Conservation (phyloP, 1,284 basidiomycete genomes). For the Fistulina hepatica region DNA sequence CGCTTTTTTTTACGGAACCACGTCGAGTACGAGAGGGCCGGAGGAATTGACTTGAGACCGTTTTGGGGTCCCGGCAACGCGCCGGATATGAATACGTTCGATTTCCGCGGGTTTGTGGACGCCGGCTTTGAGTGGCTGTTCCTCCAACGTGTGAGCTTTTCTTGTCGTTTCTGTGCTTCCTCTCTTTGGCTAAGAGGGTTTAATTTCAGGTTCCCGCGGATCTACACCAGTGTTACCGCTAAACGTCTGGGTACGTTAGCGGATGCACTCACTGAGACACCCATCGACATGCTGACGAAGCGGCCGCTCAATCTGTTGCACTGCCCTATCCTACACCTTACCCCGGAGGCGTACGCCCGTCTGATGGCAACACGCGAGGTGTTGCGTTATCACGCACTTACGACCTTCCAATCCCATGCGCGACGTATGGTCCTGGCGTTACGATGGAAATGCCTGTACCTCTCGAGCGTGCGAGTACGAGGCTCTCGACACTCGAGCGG, state of each 20-base stretch:
- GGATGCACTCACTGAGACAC: not conserved
- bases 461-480: constrained; percentile 9
- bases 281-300: constrained; percentile 15
- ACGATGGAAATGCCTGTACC: constrained; percentile 18
- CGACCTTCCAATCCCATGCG: constrained; percentile 18
- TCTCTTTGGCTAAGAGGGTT: not conserved
- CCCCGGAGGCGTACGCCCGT: constrained; percentile 13
- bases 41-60: constrained; percentile 15
- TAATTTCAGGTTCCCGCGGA: constrained; percentile 17
- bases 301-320: constrained; percentile 18
- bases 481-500: not conserved
- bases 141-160: constrained; percentile 18
- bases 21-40: constrained; percentile 18
- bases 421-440: constrained; percentile 18
- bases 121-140: constrained; percentile 15
- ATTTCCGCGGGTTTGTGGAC: constrained; percentile 13
- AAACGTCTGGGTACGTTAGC: constrained; percentile 8
- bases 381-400: constrained; percentile 19
- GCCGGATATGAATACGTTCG: constrained; percentile 13
- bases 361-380: constrained; percentile 20
- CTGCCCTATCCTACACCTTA: constrained; percentile 16
- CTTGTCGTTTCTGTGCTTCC: not conserved
- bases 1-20: constrained; percentile 12
- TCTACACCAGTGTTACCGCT: constrained; percentile 10
- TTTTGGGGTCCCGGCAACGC: constrained; percentile 14